A percentile compares a stretch with the other conserved stretches of the same genome.
Conservation (phyloP, 2,329 filamentous ascomycete genomes). For the Trichoderma cornu-damae region DNA sequence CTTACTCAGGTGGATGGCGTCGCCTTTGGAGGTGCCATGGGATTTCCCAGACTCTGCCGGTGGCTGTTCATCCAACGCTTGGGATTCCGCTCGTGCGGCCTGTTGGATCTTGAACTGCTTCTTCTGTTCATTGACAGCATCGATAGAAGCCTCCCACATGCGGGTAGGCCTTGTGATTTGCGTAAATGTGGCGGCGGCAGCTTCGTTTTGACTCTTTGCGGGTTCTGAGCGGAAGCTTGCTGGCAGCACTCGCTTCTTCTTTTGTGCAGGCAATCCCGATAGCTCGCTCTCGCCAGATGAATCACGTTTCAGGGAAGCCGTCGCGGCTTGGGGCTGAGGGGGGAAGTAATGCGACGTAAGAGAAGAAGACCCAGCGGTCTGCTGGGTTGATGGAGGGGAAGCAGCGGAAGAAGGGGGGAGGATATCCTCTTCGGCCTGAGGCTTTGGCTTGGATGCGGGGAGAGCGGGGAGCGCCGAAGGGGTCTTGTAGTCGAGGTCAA, state of each 20-base stretch:
- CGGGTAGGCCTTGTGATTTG: constrained; percentile 33
- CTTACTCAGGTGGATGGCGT: constrained; percentile 66
- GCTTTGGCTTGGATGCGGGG: constrained; percentile 25
- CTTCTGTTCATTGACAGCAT: constrained; percentile 70
- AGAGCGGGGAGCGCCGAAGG: constrained; percentile 46
- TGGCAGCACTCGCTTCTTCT: constrained; percentile 58
- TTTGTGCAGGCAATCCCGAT: constrained; percentile 24
- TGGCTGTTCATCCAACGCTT: constrained; percentile 27
- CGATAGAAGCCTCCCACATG: constrained; percentile 69
- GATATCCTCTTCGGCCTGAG: constrained; percentile 26
- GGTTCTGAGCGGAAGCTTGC: constrained; percentile 34
- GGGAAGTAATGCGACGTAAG: constrained; percentile 46
- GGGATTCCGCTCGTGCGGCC: constrained; percentile 30
- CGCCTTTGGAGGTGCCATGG: constrained; percentile 37
- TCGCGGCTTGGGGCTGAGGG: constrained; percentile 31
- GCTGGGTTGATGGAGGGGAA: constrained; percentile 28
- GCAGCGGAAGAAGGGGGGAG: constrained; percentile 24
- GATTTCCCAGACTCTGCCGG: constrained; percentile 3
- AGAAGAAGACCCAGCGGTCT: constrained; percentile 70
- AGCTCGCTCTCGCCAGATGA: constrained; percentile 32
- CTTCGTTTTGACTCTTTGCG: constrained; percentile 25
- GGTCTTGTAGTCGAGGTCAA: constrained; percentile 64
- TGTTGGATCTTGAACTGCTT: constrained; percentile 62
- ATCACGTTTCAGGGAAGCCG: constrained; percentile 39
- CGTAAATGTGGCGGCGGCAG: constrained; percentile 21